Percentiles rank a stretch among this genome's conserved stretches.
phyloP scores from a whole-genome alignment of 108 stramenopile species.

The Aureococcus anophagefferens region DNA sequence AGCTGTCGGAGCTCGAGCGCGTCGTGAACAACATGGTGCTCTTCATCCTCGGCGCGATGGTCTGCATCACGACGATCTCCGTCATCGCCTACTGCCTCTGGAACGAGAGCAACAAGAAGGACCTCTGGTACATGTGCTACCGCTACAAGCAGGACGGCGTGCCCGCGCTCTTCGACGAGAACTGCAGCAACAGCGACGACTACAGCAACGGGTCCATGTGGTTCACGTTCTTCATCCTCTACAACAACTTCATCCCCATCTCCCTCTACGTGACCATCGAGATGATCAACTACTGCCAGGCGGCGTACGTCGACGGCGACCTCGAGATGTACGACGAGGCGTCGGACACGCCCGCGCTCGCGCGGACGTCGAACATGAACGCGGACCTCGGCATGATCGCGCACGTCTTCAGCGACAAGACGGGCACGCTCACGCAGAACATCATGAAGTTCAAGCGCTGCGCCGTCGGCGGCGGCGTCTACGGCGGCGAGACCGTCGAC shows the following conservation, averaged over 20 bases:
- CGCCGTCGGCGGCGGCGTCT: slow-evolving; percentile 70
- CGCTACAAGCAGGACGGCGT: not conserved
- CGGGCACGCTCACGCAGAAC: slow-evolving; percentile 93
- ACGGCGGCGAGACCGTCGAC: slow-evolving; percentile 35
- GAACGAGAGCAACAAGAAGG: slow-evolving; percentile 10
- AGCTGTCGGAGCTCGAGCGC: slow-evolving; percentile 75
- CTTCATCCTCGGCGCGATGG: slow-evolving; percentile 29
- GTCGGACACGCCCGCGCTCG: slow-evolving; percentile 42
- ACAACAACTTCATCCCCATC: slow-evolving; percentile 59
- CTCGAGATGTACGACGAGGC: slow-evolving; percentile 41
- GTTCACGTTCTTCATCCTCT: slow-evolving; percentile 68
- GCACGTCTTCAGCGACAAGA: slow-evolving; percentile 65
- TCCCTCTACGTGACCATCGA: slow-evolving; percentile 52
- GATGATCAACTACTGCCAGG: slow-evolving; percentile 43
- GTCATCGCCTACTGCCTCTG: slow-evolving; percentile 28
- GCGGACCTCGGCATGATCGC: slow-evolving; percentile 44
- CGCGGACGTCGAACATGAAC: slow-evolving; percentile 37
- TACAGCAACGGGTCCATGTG: slow-evolving; percentile 56
- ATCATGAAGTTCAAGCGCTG: slow-evolving; percentile 95
- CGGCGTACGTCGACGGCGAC: slow-evolving; percentile 41
- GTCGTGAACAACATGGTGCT: slow-evolving; percentile 34
- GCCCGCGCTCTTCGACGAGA: slow-evolving; percentile 11
- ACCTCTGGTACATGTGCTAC: slow-evolving; percentile 35
- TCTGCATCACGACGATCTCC: slow-evolving; percentile 21
- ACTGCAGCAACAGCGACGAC: slow-evolving; percentile 11